These are phyloP conservation scores for Carpinus fangiana DNA, from an alignment of 306 rosid genomes.

Conservation along the genomic window DNA sequence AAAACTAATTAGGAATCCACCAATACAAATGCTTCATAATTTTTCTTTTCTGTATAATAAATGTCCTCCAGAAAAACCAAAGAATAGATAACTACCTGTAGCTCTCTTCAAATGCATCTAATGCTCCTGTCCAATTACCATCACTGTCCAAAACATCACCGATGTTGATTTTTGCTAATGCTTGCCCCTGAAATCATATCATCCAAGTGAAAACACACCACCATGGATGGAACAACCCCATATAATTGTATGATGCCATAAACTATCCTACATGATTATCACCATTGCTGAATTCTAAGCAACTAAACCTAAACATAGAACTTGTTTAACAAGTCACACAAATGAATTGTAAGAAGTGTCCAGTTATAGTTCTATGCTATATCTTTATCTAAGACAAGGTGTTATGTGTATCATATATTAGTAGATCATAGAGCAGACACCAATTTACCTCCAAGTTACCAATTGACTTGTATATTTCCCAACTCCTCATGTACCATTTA, in stretches of 20 bases:
- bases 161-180: conserved; percentile 61
- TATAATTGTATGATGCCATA: conserved; percentile 10
- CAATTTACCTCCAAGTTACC: conserved; percentile 75
- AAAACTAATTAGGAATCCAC: background rate
- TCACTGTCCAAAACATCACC: conserved; percentile 80
- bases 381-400: background rate
- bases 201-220: conserved; percentile 35
- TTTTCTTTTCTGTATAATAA: conserved; percentile 13
- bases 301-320: conserved; percentile 14
- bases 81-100: conserved; percentile 53
- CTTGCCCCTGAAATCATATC: conserved; percentile 73
- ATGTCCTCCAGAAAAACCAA: background rate
- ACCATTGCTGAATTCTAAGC: conserved; percentile 17
- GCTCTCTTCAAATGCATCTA: conserved; percentile 70
- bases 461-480: conserved; percentile 63
- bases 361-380: background rate
- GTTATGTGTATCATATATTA: background rate
- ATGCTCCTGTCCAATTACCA: conserved; percentile 61
- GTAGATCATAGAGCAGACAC: conserved; percentile 18
- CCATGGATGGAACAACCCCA: conserved; percentile 12
- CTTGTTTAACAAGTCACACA: background rate
- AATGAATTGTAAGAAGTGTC: background rate
- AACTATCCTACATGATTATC: conserved; percentile 5
- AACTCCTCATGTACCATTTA: conserved; percentile 83
- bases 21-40: background rate